Percentiles rank a stretch among this genome's conserved stretches.
These are phyloP conservation scores for Lophiostoma macrostomum DNA, from an alignment of 495 filamentous ascomycete genomes.

Conservation along the genomic window DNA sequence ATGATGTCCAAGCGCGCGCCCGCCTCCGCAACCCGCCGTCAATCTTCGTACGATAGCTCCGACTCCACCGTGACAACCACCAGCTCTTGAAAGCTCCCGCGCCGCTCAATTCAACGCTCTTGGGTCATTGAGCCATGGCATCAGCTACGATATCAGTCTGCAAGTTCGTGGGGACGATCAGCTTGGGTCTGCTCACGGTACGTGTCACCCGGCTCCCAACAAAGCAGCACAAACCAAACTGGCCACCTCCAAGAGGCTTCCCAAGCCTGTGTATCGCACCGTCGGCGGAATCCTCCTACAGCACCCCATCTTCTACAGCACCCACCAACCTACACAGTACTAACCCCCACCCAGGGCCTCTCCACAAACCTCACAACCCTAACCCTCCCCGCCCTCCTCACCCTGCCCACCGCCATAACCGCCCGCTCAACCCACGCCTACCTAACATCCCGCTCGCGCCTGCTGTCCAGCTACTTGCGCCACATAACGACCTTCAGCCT, in stretches of 20 bases:
- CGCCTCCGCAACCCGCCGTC: constrained; percentile 5
- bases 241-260: too few relatives aligned
- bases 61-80: neutral
- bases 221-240: too few relatives aligned
- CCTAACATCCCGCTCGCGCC: constrained; percentile 54
- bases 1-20: too few relatives aligned
- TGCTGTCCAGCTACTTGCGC: constrained; percentile 57
- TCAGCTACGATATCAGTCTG: constrained; percentile 64
- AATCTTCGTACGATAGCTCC: neutral
- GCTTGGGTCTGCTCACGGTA: constrained; percentile 83
- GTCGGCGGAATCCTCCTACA: too few relatives aligned
- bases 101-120: neutral
- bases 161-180: constrained; percentile 89
- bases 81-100: too few relatives aligned
- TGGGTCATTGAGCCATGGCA: constrained; percentile 54
- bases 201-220: constrained; percentile 12
- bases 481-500: constrained; percentile 60
- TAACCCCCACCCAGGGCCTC: constrained; percentile 58
- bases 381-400: constrained; percentile 71
- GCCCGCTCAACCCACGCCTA: constrained; percentile 67
- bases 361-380: constrained; percentile 74
- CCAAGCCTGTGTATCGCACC: too few relatives aligned
- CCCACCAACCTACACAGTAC: constrained; percentile 4
- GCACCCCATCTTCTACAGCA: too few relatives aligned
- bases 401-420: constrained; percentile 66